phyloP scores from a whole-genome alignment of 495 filamentous ascomycete species.

The Thermothielavioides terrestris region DNA sequence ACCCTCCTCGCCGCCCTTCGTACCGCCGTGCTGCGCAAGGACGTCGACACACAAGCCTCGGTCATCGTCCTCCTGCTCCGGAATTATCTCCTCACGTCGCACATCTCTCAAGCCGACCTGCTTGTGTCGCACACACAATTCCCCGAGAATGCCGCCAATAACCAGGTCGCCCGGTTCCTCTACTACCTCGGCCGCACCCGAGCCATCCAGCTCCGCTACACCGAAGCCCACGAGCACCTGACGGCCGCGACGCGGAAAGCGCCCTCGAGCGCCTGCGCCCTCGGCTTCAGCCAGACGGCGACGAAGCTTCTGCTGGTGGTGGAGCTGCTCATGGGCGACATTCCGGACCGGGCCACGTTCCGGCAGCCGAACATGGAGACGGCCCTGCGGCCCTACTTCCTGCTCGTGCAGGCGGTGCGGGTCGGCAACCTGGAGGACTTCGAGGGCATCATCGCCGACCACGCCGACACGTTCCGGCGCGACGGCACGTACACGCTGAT shows the following conservation, averaged over 20 bases:
- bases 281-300: conserved; percentile 90
- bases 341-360: conserved; percentile 90
- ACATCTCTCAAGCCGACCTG: conserved; percentile 94
- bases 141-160: conserved; percentile 86
- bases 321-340: conserved; percentile 96
- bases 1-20: conserved; percentile 79
- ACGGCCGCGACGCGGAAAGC: conserved; percentile 90
- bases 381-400: conserved; percentile 82
- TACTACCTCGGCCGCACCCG: conserved; percentile 96
- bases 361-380: conserved; percentile 76
- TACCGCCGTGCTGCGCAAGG: conserved; percentile 89
- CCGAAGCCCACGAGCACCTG: conserved; percentile 90
- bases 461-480: conserved; percentile 75
- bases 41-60: conserved; percentile 90
- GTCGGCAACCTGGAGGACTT: conserved; percentile 92
- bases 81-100: conserved; percentile 91
- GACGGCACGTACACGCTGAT: conserved; percentile 96
- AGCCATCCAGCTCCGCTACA: conserved; percentile 91
- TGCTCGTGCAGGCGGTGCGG: conserved; percentile 88
- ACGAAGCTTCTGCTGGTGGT: conserved; percentile 92
- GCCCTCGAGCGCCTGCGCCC: conserved; percentile 75
- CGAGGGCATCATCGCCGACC: conserved; percentile 66
- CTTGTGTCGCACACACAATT: conserved; percentile 92
- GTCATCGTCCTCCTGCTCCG: conserved; percentile 90
- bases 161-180: conserved; percentile 91